These are phyloP conservation scores for Piper betle DNA, from an alignment of 164 flowering plant genomes.

Conservation along the genomic window DNA sequence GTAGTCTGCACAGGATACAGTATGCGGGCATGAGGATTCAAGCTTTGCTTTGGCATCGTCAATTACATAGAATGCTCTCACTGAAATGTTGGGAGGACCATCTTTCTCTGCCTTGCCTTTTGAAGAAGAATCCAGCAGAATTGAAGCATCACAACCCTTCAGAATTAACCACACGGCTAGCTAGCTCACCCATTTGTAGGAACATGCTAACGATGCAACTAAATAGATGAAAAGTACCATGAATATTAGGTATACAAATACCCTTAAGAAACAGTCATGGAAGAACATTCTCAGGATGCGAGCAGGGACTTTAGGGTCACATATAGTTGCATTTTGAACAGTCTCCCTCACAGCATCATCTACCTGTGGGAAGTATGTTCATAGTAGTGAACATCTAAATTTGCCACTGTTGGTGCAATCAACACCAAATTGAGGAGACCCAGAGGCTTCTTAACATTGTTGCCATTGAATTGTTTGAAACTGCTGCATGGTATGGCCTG, in stretches of 20 bases:
- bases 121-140: constrained; percentile 33
- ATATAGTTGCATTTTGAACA: neutral
- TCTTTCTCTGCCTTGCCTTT: constrained; percentile 63
- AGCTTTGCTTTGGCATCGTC: constrained; percentile 54
- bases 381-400: neutral
- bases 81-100: constrained; percentile 67
- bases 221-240: too few species aligned
- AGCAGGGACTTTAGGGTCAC: neutral
- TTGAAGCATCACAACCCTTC: constrained; percentile 74
- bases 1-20: constrained; percentile 82
- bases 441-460: neutral
- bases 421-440: neutral
- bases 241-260: neutral
- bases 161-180: neutral
- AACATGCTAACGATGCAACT: too few species aligned
- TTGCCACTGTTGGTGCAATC: neutral
- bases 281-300: neutral
- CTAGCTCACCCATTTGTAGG: neutral
- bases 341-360: neutral
- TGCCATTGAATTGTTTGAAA: neutral
- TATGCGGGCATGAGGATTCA: constrained; percentile 58
- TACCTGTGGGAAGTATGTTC: neutral
- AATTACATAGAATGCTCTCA: constrained; percentile 72
- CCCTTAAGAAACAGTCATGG: constrained; percentile 2
- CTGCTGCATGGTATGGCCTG: neutral